Conservation (phyloP, 257 asterid species). For the Voacanga thouarsii region DNA sequence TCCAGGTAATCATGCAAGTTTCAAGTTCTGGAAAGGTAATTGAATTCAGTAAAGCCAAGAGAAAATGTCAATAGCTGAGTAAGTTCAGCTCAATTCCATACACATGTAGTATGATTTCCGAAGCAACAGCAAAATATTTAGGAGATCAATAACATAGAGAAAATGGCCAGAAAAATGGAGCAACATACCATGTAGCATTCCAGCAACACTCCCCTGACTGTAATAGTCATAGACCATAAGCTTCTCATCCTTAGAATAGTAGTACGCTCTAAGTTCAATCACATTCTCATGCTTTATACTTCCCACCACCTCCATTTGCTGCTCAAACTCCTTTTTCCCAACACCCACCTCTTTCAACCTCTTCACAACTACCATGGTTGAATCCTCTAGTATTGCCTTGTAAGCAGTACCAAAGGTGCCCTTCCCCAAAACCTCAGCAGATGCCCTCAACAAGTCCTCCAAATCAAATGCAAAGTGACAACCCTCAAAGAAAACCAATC, state of each 20-base stretch:
- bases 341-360: slow-evolving; percentile 84
- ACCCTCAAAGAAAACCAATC: slow-evolving; percentile 85
- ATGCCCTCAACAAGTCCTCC: slow-evolving; percentile 93
- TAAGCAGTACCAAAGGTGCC: slow-evolving; percentile 87
- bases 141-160: not conserved
- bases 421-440: slow-evolving; percentile 93
- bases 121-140: not conserved
- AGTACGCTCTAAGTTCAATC: slow-evolving; percentile 76
- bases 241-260: slow-evolving; percentile 95
- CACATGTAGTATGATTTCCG: not conserved
- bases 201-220: slow-evolving; percentile 75
- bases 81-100: not conserved
- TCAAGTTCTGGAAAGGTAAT: slow-evolving; percentile 11
- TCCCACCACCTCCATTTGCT: slow-evolving; percentile 76
- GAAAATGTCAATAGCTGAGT: not conserved
- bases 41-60: not conserved
- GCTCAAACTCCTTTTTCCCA: slow-evolving; percentile 89
- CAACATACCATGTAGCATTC: slow-evolving; percentile 76
- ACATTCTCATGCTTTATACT: slow-evolving; percentile 84
- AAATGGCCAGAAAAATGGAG: not conserved
- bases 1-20: not conserved
- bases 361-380: slow-evolving; percentile 82
- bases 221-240: slow-evolving; percentile 85
- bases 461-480: slow-evolving; percentile 80
- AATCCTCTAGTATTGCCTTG: slow-evolving; percentile 83